Evolutionary conservation across 2,329 filamentous ascomycete species (phyloP), one percentile per base, ranked within the genome.

Genomic region (Calonectria pseudoturangicola): DNA sequence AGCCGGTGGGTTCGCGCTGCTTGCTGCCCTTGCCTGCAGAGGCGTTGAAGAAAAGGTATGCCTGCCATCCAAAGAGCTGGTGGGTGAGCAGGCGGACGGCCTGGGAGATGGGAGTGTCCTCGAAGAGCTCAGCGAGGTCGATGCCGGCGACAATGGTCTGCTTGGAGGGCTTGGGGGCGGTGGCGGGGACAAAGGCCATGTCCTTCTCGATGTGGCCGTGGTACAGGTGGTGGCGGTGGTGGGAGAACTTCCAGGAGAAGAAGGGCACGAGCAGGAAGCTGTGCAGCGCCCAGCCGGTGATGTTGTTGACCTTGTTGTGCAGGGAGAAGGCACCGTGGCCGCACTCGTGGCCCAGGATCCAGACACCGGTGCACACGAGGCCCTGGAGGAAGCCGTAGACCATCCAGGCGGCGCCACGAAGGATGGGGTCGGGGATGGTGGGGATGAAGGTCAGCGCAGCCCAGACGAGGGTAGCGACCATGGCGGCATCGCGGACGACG

Each of bases 171-270:
- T 85, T 83, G 27, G 81, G 82, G 73, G 81, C 78, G 74, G 85
- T 88, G 75, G 84, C 83, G 58, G 91, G 91, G 18, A 92, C 91
- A 73, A 92, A 92, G 25, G 89, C 90, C 81, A 91, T 92, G 81
- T 93, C 92, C 85, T 91, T 92, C 71, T 91, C 88, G 85, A 93
- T 91, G 84, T 93, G 89, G 75, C 91, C 91, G 54, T 91, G 91
- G 83, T 90, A 92, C 76, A 89, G 89, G 85, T 95, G 93, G 83
- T 94, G 93, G 64, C 92, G 89, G 72, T 89, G 88, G 83, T 95
- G 93, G 39, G 89, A 92, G 81, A 91, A 91, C 84, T 93, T 92
- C 93, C 93, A 94, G 62, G 90, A 91, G 85, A 93, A 94, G 85
- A 92, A 95, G 4, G 93, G 93, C 2, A 93, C 92, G 74, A 93